Evolutionary conservation across 83 land plant species (phyloP), one percentile per base, ranked within the genome.

Genomic region (Diphasiastrum complanatum): DNA sequence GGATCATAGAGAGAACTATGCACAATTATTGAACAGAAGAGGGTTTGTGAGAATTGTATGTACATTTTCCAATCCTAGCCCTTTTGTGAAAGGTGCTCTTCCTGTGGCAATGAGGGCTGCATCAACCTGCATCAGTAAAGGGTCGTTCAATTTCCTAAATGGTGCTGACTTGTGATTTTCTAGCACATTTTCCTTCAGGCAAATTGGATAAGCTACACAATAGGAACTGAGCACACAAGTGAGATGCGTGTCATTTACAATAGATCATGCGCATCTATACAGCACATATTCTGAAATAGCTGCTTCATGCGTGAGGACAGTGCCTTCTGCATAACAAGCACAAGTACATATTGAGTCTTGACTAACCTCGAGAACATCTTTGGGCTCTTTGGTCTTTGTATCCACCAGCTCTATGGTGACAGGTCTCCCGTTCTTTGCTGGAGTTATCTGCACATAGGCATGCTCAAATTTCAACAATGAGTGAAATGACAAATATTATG

Each of bases 71-170:
- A 95, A 72, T 49, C 99, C 99, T 66, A 95, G 79, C 33, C 99
- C 99, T 25, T 82, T 81, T 36, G 99, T 95, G 52, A 82, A 89
- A 45, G 99, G 99, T 67, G 99, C 83, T 28, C 99, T 79, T 51
- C 99, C 99, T 68, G 99, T 90, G 57, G 99, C 99, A 67, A 95
- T 84, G 8, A 95, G 73, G 40, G 99, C 99, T 54, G 97, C 97
- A 89, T 95, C 99, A 19, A 95, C 99, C 99, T 95, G 81, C 47
- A 82, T 4, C 55, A 49, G 19, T 22, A 31, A 60, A 16, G 19
- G 14, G 33, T 14, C 45, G 12, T 11, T 26, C 23, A 61, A 58
- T 67, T 34, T n/a, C n/a, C n/a, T n/a, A n/a, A n/a, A n/a, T n/a
- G n/a, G n/a, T n/a, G n/a, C 23, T 14, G 41, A 32, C 16, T 20